Conservation (phyloP, 176 grass and related monocot genomes). For the maize (Zea mays) region DNA sequence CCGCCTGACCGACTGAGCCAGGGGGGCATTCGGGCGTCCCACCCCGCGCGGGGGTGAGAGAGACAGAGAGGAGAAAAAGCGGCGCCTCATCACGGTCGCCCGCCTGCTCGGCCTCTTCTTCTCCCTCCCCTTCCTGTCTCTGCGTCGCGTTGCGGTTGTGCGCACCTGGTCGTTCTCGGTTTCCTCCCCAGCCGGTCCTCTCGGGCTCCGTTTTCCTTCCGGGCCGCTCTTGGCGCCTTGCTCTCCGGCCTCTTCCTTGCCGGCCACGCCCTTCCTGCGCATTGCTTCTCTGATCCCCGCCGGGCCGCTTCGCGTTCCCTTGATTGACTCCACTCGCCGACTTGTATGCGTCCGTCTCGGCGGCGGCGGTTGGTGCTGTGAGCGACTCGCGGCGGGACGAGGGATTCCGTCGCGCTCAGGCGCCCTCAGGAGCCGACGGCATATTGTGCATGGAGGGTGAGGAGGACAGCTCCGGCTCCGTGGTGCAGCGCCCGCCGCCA, state of each 20-base stretch:
- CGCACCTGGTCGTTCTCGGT: background rate
- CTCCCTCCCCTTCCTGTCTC: background rate
- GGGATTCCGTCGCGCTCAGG: background rate
- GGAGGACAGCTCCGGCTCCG: conserved; percentile 30
- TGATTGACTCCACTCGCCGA: background rate
- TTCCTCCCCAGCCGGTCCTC: background rate
- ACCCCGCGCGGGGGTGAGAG: background rate
- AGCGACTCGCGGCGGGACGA: background rate
- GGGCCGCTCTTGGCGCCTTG: background rate
- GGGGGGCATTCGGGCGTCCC: background rate
- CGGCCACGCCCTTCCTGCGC: background rate
- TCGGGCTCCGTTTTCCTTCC: background rate
- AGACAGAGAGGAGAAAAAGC: background rate
- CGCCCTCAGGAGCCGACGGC: background rate
- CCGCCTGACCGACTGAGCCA: background rate
- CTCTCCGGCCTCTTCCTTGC: background rate
- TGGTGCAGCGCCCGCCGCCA: background rate
- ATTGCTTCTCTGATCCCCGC: background rate
- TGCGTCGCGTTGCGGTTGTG: background rate
- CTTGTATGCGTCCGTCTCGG: background rate
- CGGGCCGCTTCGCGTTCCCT: background rate
- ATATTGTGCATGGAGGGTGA: conserved; percentile 47
- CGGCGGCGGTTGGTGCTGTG: background rate
- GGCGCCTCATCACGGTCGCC: conserved; percentile 10
- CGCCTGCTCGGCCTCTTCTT: background rate